These are phyloP conservation scores for Voacanga thouarsii DNA, from an alignment of 257 asterid genomes.

Conservation along the genomic window DNA sequence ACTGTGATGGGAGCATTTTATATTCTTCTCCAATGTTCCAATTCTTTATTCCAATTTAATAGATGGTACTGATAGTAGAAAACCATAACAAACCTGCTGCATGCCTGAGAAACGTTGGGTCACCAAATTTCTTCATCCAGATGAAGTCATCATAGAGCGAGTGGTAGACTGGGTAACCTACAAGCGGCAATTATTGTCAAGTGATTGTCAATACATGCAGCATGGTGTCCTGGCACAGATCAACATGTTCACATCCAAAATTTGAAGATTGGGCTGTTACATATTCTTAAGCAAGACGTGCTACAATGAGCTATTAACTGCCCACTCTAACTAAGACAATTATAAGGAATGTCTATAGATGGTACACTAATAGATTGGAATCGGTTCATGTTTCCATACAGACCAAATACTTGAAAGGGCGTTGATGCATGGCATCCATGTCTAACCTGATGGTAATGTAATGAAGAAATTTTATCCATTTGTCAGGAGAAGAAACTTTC, in stretches of 20 bases:
- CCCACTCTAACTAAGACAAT: neutral
- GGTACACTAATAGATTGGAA: neutral
- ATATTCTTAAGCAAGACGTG: neutral
- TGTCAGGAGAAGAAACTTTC: neutral
- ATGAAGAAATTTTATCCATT: neutral
- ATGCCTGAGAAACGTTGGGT: constrained; percentile 76
- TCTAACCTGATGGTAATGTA: neutral
- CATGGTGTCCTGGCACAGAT: neutral
- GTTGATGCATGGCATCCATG: neutral
- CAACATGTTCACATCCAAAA: constrained; percentile 1
- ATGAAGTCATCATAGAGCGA: constrained; percentile 75
- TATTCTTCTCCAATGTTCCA: neutral
- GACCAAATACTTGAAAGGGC: neutral
- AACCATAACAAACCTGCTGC: constrained; percentile 55
- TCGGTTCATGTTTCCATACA: neutral
- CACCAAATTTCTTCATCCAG: constrained; percentile 92
- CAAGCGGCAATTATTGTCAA: constrained; percentile 18
- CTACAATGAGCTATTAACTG: neutral
- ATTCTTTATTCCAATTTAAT: neutral
- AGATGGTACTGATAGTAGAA: constrained; percentile 1
- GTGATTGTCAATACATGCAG: constrained; percentile 11
- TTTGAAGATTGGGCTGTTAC: neutral
- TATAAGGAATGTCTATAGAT: neutral
- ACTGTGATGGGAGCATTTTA: neutral
- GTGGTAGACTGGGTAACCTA: constrained; percentile 86